Conservation (phyloP, 805 yeast species). For the Starmerella apicola region DNA sequence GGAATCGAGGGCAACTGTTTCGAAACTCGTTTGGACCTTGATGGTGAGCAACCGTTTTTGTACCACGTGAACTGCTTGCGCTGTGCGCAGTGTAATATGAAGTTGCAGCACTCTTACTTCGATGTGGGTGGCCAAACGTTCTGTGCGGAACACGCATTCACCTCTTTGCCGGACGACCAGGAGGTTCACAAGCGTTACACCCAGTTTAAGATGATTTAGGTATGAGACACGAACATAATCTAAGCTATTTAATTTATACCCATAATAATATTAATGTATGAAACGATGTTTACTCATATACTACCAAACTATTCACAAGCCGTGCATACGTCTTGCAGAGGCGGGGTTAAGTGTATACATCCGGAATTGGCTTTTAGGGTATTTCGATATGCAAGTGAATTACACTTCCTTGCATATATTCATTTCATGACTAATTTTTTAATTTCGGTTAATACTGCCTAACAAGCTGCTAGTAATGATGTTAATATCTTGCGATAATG, state of each 20-base stretch:
- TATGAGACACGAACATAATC: too few relatives aligned
- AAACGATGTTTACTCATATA: not conserved
- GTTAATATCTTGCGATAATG: too few relatives aligned
- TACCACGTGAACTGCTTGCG: constrained; percentile 66
- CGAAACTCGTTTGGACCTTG: constrained; percentile 34
- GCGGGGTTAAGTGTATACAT: too few relatives aligned
- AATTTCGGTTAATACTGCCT: too few relatives aligned
- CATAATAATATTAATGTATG: not conserved
- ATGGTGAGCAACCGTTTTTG: constrained; percentile 43
- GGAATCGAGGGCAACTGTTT: constrained; percentile 90
- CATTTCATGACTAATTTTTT: too few relatives aligned
- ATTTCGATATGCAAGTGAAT: too few relatives aligned
- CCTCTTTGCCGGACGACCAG: constrained; percentile 16
- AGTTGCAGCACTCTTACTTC: constrained; percentile 26
- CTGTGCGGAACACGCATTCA: constrained; percentile 29
- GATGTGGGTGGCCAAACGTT: constrained; percentile 25
- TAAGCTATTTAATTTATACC: too few relatives aligned
- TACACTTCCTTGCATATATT: too few relatives aligned
- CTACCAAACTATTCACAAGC: not conserved
- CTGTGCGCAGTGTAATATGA: constrained; percentile 46
- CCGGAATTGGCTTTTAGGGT: too few relatives aligned
- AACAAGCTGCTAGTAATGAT: too few relatives aligned
- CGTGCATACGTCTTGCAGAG: too few relatives aligned
- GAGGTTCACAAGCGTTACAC: constrained; percentile 24
- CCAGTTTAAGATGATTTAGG: constrained; percentile 24